These are phyloP conservation scores for Tricladium varicosporioides DNA, from an alignment of 2,329 filamentous ascomycete genomes.

Conservation along the genomic window DNA sequence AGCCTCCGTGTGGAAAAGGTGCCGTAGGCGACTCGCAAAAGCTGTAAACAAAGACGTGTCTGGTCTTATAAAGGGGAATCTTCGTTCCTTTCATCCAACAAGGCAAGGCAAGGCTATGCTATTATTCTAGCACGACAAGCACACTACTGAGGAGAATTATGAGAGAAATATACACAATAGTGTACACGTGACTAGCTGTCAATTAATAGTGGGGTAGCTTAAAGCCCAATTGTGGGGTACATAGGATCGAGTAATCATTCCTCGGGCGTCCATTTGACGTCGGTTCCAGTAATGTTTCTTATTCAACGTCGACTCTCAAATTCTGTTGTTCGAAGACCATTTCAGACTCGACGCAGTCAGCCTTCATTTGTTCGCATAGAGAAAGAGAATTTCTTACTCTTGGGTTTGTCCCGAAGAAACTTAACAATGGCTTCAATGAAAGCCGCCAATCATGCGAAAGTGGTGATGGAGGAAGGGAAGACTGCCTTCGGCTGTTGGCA, in stretches of 20 bases:
- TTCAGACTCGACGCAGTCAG: too few relatives aligned
- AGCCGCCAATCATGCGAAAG: conserved; percentile 46
- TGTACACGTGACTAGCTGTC: background rate
- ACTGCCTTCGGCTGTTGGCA: conserved; percentile 58
- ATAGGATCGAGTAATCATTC: background rate
- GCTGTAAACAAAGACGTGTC: background rate
- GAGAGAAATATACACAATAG: too few relatives aligned
- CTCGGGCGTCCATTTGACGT: background rate
- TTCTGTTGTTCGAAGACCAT: background rate
- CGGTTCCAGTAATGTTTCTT: background rate
- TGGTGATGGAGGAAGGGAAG: conserved; percentile 46
- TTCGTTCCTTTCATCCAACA: background rate
- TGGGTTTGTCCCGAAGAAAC: background rate
- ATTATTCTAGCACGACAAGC: too few relatives aligned
- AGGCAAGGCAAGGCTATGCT: background rate
- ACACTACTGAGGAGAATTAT: too few relatives aligned
- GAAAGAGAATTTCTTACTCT: too few relatives aligned
- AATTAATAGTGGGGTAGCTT: background rate
- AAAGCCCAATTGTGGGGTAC: background rate
- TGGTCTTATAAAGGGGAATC: background rate
- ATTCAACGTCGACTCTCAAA: background rate
- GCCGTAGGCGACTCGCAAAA: background rate
- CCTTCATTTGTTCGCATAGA: too few relatives aligned
- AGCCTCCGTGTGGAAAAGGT: background rate
- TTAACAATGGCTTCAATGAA: conserved; percentile 30